Evolutionary conservation across 768 basidiomycete species (phyloP).

Genomic region (Astraeus odoratus): DNA sequence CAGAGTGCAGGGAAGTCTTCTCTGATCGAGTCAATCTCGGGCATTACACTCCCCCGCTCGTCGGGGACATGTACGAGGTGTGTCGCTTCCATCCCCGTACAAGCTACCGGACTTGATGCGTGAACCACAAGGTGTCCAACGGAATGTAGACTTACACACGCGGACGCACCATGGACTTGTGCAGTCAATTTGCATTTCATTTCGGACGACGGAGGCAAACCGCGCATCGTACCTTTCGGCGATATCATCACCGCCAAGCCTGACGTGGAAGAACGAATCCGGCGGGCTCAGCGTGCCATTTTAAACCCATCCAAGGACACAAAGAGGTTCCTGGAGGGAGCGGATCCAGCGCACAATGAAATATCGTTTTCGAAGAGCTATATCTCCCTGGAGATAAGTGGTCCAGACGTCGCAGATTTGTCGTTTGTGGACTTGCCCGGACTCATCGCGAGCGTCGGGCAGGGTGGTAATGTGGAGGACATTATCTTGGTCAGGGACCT

Average conservation of each 20-base stretch:
- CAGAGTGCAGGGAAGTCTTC: constrained; percentile 77
- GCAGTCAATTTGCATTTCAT: constrained; percentile 40
- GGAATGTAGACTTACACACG: constrained; percentile 45
- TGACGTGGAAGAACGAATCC: constrained; percentile 58
- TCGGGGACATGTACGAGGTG: constrained; percentile 72
- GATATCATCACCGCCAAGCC: constrained; percentile 40
- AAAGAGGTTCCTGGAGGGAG: constrained; percentile 9
- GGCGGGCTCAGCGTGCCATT: constrained; percentile 59
- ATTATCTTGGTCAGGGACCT: constrained; percentile 56
- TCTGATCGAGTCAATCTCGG: constrained; percentile 70
- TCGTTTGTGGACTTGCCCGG: constrained; percentile 63
- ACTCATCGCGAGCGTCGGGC: constrained; percentile 51
- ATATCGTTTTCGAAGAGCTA: constrained; percentile 48
- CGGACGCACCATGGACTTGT: constrained; percentile 41
- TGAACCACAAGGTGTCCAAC: constrained; percentile 47
- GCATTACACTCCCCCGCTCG: constrained; percentile 61
- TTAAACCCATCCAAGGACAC: constrained; percentile 42
- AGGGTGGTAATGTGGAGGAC: constrained; percentile 44
- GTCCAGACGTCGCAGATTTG: constrained; percentile 52
- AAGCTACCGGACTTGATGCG: not conserved
- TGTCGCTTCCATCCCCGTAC: not conserved
- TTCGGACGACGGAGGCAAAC: constrained; percentile 32
- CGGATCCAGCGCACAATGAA: constrained; percentile 8
- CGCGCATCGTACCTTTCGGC: constrained; percentile 39
- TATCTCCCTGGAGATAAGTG: constrained; percentile 53